phyloP scores from a whole-genome alignment of 257 asterid genomes.

The Solanum peruvianum region DNA sequence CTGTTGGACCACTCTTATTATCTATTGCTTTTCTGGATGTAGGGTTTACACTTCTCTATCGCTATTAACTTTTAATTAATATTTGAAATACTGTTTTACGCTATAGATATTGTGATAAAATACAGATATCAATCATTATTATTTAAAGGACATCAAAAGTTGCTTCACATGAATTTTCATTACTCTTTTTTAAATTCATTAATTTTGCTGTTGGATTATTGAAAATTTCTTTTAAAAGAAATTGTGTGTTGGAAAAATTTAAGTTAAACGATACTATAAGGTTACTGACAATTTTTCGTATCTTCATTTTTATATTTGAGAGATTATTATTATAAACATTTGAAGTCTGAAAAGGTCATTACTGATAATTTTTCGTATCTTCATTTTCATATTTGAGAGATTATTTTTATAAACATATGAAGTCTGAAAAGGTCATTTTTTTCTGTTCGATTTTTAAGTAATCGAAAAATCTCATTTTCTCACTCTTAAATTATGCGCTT shows the following conservation, averaged over 20 bases:
- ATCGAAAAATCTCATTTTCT: background rate
- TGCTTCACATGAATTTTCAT: background rate
- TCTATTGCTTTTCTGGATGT: background rate
- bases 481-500: background rate
- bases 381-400: too few species aligned
- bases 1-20: conserved; percentile 8
- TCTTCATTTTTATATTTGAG: background rate
- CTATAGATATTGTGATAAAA: background rate
- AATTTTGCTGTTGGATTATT: background rate
- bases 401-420: too few species aligned
- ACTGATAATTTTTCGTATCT: too few species aligned
- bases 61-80: background rate
- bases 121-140: too few species aligned
- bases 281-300: background rate
- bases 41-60: background rate
- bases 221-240: background rate
- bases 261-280: background rate
- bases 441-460: too few species aligned
- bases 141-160: too few species aligned
- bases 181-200: background rate
- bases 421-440: too few species aligned
- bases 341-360: too few species aligned
- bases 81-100: background rate
- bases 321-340: too few species aligned
- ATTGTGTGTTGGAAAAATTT: background rate